Percentiles rank a stretch among this genome's conserved stretches.
Evolutionary conservation across 352 stramenopile genomes (phyloP).

Genomic region (Hyaloperonospora brassicae): DNA sequence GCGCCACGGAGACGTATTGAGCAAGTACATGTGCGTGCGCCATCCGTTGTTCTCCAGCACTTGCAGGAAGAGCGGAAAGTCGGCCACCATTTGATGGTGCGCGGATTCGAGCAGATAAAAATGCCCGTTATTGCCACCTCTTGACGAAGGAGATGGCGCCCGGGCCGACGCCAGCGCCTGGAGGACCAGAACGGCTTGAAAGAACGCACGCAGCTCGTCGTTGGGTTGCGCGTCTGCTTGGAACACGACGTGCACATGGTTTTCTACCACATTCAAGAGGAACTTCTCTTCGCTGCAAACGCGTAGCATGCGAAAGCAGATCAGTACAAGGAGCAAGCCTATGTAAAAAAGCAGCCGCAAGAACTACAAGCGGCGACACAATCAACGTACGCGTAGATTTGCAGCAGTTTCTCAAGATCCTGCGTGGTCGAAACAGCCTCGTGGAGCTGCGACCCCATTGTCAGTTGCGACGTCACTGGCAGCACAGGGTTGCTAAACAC

Average conservation of each 20-base stretch:
- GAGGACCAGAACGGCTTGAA: constrained; percentile 54
- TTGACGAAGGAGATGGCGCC: constrained; percentile 12
- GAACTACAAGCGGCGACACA: not conserved
- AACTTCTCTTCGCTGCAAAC: constrained; percentile 48
- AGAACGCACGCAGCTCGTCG: constrained; percentile 69
- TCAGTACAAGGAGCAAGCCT: not conserved
- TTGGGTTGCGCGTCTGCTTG: constrained; percentile 35
- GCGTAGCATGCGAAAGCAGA: not conserved
- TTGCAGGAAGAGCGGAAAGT: constrained; percentile 63
- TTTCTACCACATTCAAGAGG: constrained; percentile 32
- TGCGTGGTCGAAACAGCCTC: constrained; percentile 26
- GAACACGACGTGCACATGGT: constrained; percentile 47
- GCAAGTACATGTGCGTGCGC: constrained; percentile 65
- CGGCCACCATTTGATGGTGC: constrained; percentile 37
- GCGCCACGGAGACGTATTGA: constrained; percentile 56
- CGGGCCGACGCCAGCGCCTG: constrained; percentile 27
- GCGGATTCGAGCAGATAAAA: constrained; percentile 38
- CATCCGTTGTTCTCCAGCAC: constrained; percentile 51
- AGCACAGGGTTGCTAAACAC: constrained; percentile 45
- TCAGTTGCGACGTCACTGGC: constrained; percentile 34
- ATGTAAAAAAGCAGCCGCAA: too few species aligned
- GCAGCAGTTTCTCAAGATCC: constrained; percentile 40
- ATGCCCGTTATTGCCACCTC: constrained; percentile 12
- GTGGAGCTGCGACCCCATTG: constrained; percentile 57
- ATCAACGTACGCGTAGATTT: constrained; percentile 40